phyloP scores from a whole-genome alignment of 2,329 filamentous ascomycete species.

The Knoxdaviesia capensis region DNA sequence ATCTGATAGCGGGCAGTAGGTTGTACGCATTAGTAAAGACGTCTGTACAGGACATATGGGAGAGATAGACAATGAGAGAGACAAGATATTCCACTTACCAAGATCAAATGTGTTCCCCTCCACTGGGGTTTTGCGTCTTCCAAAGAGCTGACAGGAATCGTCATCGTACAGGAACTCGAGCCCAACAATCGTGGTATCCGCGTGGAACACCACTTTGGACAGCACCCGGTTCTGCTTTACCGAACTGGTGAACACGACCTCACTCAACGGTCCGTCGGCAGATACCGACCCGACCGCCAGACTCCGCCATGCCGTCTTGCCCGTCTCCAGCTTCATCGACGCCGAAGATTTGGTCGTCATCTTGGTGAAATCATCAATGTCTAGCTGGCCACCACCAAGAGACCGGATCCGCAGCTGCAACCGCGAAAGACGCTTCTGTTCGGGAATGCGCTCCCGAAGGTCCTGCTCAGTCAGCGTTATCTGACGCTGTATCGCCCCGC shows the following conservation, averaged over 20 bases:
- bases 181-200: conserved; percentile 60
- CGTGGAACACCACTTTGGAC: conserved; percentile 54
- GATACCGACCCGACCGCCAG: conserved; percentile 39
- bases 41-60: conserved; percentile 3
- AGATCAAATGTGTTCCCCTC: conserved; percentile 57
- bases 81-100: conserved; percentile 27
- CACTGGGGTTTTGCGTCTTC: conserved; percentile 29
- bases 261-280: conserved; percentile 29
- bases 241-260: conserved; percentile 56
- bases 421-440: conserved; percentile 49
- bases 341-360: conserved; percentile 49
- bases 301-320: conserved; percentile 54
- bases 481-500: conserved; percentile 45
- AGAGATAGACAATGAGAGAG: background rate
- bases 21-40: conserved; percentile 6
- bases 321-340: conserved; percentile 50
- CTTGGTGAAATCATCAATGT: conserved; percentile 55
- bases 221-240: conserved; percentile 51
- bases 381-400: conserved; percentile 50
- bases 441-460: conserved; percentile 49
- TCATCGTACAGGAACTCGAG: conserved; percentile 91
- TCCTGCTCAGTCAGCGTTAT: conserved; percentile 56
- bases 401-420: conserved; percentile 60
- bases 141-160: conserved; percentile 65
- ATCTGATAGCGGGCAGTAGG: conserved; percentile 31